Base-by-base conservation (phyloP, 371 early-diverging fungal species). In the Blakeslea trispora region DNA sequence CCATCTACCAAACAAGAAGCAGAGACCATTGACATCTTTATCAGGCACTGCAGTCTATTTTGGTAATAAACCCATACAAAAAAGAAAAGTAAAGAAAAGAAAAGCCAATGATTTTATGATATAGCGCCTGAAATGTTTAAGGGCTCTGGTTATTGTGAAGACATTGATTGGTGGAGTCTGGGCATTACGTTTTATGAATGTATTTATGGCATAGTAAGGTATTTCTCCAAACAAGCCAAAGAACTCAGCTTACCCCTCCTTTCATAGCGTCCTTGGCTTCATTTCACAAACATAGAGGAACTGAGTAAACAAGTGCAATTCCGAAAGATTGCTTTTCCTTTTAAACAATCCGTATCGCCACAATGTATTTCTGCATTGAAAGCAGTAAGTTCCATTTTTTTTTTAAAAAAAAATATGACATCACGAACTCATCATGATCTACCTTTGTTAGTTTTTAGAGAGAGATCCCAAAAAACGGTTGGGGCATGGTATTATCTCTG, bases 131-230 rank as follows among this genome's bases (percentile, higher is more conserved):
- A 91, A 54, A 74, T 91, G 11, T 83, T 91, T 45, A 69, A 64
- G 19, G 67, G 74, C 7, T 61, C 67, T 11, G 87, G 88, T 6
- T 91, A 92, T 59, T 71, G 66, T 3, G 73, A 76, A 52, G 77
- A 78, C 13, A 80, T 88, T 23, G 91, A 96, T 69, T 92, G 93
- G 88, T 96, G 97, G 95, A 79, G 89, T 15, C 51, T 94, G 11
- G 97, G 93, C 0, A 82, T 94, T 19, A 64, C 87, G 1, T 76
- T 95, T 45, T 95, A 82, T 56, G 85, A 84, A 60, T 73, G 77
- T 23, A 63, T 84, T 15, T 84, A 82, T 65, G 79, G 77, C 24
- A 73, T 58, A 52, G 76, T 74, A 64, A 37, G 43, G 15, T 17
- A 55, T 42, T 9, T 54, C 21, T 39, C 3, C 31, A 18, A 37